These are phyloP conservation scores for Penicillium pancosmium DNA, from an alignment of 495 filamentous ascomycete genomes.

Conservation along the genomic window DNA sequence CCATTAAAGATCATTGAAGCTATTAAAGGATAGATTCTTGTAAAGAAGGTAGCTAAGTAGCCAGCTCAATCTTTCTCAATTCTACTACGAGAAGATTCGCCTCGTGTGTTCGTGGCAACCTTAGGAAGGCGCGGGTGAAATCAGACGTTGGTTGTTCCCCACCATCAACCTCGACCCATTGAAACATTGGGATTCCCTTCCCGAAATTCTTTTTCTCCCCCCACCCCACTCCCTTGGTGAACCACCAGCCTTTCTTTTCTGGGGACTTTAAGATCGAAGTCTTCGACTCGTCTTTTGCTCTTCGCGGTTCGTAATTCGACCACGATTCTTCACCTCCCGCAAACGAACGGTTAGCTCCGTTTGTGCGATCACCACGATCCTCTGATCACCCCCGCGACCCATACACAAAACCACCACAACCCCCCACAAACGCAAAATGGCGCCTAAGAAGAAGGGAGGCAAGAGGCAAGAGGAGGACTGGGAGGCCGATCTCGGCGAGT, in stretches of 20 bases:
- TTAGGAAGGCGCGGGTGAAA: constrained; percentile 19
- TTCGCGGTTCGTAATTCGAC: constrained; percentile 16
- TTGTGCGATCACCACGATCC: constrained; percentile 31
- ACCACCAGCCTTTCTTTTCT: constrained; percentile 27
- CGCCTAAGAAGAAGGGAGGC: constrained; percentile 92
- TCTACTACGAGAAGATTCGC: neutral
- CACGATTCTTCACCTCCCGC: constrained; percentile 14
- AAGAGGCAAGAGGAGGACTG: constrained; percentile 91
- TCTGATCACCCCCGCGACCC: constrained; percentile 24
- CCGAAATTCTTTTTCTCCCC: constrained; percentile 33
- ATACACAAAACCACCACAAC: constrained; percentile 12
- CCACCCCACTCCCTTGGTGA: constrained; percentile 22
- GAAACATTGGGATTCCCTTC: constrained; percentile 23
- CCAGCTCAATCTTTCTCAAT: neutral
- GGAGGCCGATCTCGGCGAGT: constrained; percentile 93
- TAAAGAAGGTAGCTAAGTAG: too few relatives aligned
- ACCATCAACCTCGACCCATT: constrained; percentile 10
- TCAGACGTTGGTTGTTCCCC: constrained; percentile 25
- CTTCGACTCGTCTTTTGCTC: constrained; percentile 16
- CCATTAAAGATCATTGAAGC: neutral
- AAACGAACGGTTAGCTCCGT: constrained; percentile 39
- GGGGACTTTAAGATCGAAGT: constrained; percentile 23
- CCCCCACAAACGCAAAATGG: constrained; percentile 53
- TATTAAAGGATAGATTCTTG: neutral
- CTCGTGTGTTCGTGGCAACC: constrained; percentile 16